These are phyloP conservation scores for Cephaloascus fragrans DNA, from an alignment of 805 yeast species.

Conservation along the genomic window DNA sequence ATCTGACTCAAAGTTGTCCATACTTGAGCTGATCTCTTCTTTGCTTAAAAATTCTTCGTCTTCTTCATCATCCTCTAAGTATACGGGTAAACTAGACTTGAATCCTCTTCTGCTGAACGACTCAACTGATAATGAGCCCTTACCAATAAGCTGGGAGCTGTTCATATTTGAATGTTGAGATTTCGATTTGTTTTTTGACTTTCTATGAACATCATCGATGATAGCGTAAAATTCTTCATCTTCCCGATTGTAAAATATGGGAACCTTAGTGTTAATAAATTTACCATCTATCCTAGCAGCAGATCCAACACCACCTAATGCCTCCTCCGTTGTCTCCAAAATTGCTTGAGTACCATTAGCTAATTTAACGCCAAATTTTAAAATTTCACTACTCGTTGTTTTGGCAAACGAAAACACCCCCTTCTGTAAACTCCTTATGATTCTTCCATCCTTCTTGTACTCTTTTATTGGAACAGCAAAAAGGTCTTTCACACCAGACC, in stretches of 20 bases:
- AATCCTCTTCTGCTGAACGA: slow-evolving; percentile 7
- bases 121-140: slow-evolving; percentile 9
- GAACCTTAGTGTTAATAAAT: background rate
- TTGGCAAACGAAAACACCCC: slow-evolving; percentile 68
- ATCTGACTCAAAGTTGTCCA: slow-evolving; percentile 9
- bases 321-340: slow-evolving; percentile 71
- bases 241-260: background rate
- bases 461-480: slow-evolving; percentile 68
- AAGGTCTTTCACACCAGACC: slow-evolving; percentile 67
- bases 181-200: background rate
- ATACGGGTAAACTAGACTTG: background rate
- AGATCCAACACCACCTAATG: slow-evolving; percentile 66
- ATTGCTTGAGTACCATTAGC: slow-evolving; percentile 84
- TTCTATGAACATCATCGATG: slow-evolving; percentile 12
- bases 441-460: slow-evolving; percentile 61
- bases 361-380: slow-evolving; percentile 73
- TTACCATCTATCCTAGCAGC: slow-evolving; percentile 23
- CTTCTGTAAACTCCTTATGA: slow-evolving; percentile 60
- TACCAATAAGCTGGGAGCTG: slow-evolving; percentile 11
- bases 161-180: background rate
- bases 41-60: slow-evolving; percentile 11
- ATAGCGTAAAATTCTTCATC: slow-evolving; percentile 6
- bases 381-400: slow-evolving; percentile 70
- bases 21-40: background rate
- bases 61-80: slow-evolving; percentile 9